Evolutionary conservation across 441 rosid genomes (phyloP).

Genomic region (Arabidopsis lyrata): DNA sequence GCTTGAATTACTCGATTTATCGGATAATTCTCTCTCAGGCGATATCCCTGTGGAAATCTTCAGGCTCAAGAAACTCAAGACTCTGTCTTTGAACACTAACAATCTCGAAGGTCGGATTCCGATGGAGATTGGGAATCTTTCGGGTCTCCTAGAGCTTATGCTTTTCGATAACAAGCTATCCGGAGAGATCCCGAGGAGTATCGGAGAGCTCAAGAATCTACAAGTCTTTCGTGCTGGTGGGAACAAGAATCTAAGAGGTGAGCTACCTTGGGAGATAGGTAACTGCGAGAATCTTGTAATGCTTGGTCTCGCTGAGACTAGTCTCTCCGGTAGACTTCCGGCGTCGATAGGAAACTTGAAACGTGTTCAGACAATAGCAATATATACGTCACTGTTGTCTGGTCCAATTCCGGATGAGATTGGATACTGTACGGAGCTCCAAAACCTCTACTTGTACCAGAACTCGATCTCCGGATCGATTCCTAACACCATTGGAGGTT

Average conservation of each 20-base stretch:
- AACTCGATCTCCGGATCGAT: constrained; percentile 79
- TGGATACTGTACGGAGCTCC: constrained; percentile 77
- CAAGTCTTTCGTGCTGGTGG: constrained; percentile 84
- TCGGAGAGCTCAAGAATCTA: constrained; percentile 68
- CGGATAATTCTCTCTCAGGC: constrained; percentile 79
- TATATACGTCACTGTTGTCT: constrained; percentile 70
- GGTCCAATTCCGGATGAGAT: constrained; percentile 84
- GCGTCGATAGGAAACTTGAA: constrained; percentile 73
- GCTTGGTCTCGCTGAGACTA: constrained; percentile 89
- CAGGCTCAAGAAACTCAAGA: constrained; percentile 58
- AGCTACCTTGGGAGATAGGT: constrained; percentile 88
- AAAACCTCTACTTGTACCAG: constrained; percentile 85
- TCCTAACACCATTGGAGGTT: constrained; percentile 63
- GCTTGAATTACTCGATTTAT: constrained; percentile 65
- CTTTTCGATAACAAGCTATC: constrained; percentile 76
- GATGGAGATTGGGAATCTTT: constrained; percentile 65
- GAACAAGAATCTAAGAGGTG: constrained; percentile 81
- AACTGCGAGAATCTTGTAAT: constrained; percentile 72
- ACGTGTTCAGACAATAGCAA: constrained; percentile 76
- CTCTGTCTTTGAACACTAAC: constrained; percentile 66
- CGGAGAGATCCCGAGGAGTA: constrained; percentile 73
- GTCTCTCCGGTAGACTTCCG: constrained; percentile 84
- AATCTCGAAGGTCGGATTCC: constrained; percentile 81
- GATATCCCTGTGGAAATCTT: constrained; percentile 74
- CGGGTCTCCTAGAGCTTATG: constrained; percentile 58